Percentiles rank a stretch among this genome's conserved stretches.
phyloP scores from a whole-genome alignment of 495 filamentous ascomycete genomes.

The Aspergillus taichungensis region DNA sequence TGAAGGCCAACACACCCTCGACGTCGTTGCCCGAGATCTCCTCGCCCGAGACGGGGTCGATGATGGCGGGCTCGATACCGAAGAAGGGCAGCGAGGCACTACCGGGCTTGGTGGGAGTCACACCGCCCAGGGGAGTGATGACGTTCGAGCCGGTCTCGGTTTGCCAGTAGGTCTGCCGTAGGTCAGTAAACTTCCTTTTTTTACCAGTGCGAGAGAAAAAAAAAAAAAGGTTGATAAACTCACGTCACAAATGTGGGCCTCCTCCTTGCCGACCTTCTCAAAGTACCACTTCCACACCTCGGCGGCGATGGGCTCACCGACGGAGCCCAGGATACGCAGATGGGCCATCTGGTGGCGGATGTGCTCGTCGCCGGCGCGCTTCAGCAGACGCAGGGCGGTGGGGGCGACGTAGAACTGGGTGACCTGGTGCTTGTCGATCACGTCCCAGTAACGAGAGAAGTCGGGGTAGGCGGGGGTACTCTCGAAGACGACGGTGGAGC shows the following conservation, averaged over 20 bases:
- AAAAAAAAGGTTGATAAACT: slow-evolving; percentile 27
- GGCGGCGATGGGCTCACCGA: slow-evolving; percentile 95
- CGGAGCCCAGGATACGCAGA: slow-evolving; percentile 86
- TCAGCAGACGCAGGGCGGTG: slow-evolving; percentile 84
- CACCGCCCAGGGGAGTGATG: slow-evolving; percentile 47
- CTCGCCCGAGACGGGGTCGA: slow-evolving; percentile 91
- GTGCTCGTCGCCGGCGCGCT: slow-evolving; percentile 88
- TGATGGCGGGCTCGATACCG: slow-evolving; percentile 95
- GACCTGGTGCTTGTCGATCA: slow-evolving; percentile 88
- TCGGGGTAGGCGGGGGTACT: slow-evolving; percentile 95
- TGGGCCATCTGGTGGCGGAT: slow-evolving; percentile 83
- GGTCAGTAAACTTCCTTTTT: slow-evolving; percentile 1
- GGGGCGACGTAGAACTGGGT: slow-evolving; percentile 99
- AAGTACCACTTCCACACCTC: slow-evolving; percentile 99
- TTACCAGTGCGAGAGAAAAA: neutral
- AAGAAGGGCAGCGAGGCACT: slow-evolving; percentile 70
- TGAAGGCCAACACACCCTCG: slow-evolving; percentile 95
- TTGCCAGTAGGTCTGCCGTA: slow-evolving; percentile 93
- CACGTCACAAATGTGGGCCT: slow-evolving; percentile 91
- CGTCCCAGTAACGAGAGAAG: slow-evolving; percentile 98
- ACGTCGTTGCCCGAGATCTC: slow-evolving; percentile 96
- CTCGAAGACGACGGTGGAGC: slow-evolving; percentile 96
- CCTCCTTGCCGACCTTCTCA: slow-evolving; percentile 87
- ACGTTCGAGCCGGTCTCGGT: slow-evolving; percentile 97
- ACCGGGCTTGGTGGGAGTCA: slow-evolving; percentile 49